phyloP scores from a whole-genome alignment of 2,329 filamentous ascomycete genomes.

The Periconia digitata region DNA sequence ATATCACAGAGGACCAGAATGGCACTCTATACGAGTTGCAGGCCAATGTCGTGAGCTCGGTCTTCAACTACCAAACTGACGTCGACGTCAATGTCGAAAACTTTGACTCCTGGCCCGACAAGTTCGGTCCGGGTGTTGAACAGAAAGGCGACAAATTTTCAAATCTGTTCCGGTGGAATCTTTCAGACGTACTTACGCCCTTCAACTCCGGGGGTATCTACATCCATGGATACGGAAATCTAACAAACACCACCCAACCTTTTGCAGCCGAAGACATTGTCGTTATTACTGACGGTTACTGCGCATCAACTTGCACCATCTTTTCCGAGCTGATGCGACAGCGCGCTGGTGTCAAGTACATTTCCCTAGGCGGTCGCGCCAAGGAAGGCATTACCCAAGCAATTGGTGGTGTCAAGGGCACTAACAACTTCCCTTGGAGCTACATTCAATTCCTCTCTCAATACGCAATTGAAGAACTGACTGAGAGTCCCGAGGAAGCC shows the following conservation, averaged over 20 bases:
- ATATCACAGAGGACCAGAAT: slow-evolving; percentile 29
- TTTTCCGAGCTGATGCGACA: slow-evolving; percentile 59
- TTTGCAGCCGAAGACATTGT: slow-evolving; percentile 62
- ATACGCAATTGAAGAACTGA: slow-evolving; percentile 22
- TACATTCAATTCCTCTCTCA: slow-evolving; percentile 34
- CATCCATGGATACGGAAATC: slow-evolving; percentile 37
- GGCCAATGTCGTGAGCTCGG: slow-evolving; percentile 42
- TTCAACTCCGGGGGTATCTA: slow-evolving; percentile 37
- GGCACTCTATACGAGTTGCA: slow-evolving; percentile 38
- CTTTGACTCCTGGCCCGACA: slow-evolving; percentile 50
- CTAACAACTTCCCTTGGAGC: slow-evolving; percentile 38
- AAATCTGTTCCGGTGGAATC: slow-evolving; percentile 57
- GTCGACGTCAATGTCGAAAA: slow-evolving; percentile 53
- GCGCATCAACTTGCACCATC: slow-evolving; percentile 62
- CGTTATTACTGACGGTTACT: slow-evolving; percentile 56
- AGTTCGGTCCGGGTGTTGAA: slow-evolving; percentile 45
- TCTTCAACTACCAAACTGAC: slow-evolving; percentile 52
- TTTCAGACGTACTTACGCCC: slow-evolving; percentile 43
- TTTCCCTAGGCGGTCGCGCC: slow-evolving; percentile 63
- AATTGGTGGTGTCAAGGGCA: slow-evolving; percentile 67
- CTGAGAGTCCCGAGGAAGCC: slow-evolving; percentile 25
- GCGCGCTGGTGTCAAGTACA: slow-evolving; percentile 56
- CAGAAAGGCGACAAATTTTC: slow-evolving; percentile 58
- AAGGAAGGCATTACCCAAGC: slow-evolving; percentile 53
- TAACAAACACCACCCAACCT: slow-evolving; percentile 52